Base-by-base conservation (phyloP, 225 moss, liverwort and hornwort species). In the Marchantia paleacea region DNA sequence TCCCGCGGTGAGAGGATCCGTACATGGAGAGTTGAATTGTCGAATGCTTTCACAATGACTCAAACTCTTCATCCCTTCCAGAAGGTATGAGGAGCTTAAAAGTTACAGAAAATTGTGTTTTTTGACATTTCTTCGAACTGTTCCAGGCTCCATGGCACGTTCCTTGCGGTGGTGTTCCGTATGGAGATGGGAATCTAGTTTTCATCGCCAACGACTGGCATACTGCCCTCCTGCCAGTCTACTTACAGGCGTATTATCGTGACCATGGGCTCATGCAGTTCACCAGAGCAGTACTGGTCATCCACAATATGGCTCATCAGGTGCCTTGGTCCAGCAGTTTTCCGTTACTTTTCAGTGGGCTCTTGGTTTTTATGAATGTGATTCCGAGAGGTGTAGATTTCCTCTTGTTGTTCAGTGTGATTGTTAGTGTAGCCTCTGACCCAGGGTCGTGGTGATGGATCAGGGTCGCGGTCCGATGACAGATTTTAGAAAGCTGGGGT, bases 301-400 rank as follows among this genome's bases (percentile, higher is more conserved):
- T 94, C 47, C 92, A 94, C 63, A 94, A 94, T 47, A 94, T 94
- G 92, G 94, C 94, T 79, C 94, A 94, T 82, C 94, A 94, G 94
- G 92, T 94, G 72, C n/a, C 50, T 73, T 18, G 9, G 28, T 28
- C 68, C 10, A 15, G 68, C 31, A 68, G 15, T 68, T 5, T 68
- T 13, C 28, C 11, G 1, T 10, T 51, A 48, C 22, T 22, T 7
- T 18, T 20, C 12, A 47, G 20, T 50, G 25, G 15, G 72, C 20
- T 51, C 51, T n/a, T 72, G 51, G n/a, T 19, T 72, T 48, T 24
- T 22, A 50, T 51, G 10, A 48, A 4, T 47, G 10, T 18, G 1
- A 20, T 71, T 6, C 15, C 12, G 18, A 50, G 71, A 50, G 48
- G 22, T 51, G 7, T 51, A 8, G 19, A 50, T 19, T 48, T 61